Evolutionary conservation across 352 stramenopile genomes (phyloP).

Genomic region (Pseudoperonospora humuli): DNA sequence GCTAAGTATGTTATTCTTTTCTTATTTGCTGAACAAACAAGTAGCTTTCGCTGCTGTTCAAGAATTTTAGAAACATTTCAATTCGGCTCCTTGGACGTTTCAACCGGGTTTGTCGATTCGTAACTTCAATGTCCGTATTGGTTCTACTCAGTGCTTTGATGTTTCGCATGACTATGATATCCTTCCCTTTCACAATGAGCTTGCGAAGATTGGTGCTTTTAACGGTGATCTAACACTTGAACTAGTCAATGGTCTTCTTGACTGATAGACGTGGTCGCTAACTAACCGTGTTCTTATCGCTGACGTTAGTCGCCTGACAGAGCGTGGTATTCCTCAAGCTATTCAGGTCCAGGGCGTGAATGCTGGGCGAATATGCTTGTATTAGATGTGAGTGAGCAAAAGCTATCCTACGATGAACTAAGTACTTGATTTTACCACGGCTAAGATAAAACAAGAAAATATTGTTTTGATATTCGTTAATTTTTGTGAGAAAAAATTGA

Average conservation of each 20-base stretch:
- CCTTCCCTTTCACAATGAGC: not conserved
- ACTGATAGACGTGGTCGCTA: too few relatives aligned
- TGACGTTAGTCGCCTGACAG: too few relatives aligned
- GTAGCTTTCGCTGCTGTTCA: not conserved
- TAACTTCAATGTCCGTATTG: not conserved
- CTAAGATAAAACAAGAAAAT: too few relatives aligned
- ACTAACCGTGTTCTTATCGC: not conserved
- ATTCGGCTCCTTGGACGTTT: not conserved
- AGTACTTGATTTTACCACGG: too few relatives aligned
- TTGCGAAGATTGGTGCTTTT: not conserved
- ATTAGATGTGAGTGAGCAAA: too few relatives aligned
- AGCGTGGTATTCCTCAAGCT: too few relatives aligned
- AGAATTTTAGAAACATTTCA: not conserved
- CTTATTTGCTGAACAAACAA: not conserved
- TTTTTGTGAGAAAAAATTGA: too few relatives aligned
- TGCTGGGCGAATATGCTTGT: too few relatives aligned
- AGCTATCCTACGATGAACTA: too few relatives aligned
- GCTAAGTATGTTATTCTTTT: not conserved
- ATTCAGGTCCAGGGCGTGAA: too few relatives aligned
- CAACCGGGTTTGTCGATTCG: not conserved
- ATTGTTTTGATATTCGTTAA: too few relatives aligned
- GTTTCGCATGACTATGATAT: not conserved
- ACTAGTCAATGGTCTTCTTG: too few relatives aligned
- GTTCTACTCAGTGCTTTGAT: not conserved
- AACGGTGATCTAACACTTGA: not conserved